phyloP scores from a whole-genome alignment of 345 rosid genomes.

The Rhodomyrtus tomentosa region DNA sequence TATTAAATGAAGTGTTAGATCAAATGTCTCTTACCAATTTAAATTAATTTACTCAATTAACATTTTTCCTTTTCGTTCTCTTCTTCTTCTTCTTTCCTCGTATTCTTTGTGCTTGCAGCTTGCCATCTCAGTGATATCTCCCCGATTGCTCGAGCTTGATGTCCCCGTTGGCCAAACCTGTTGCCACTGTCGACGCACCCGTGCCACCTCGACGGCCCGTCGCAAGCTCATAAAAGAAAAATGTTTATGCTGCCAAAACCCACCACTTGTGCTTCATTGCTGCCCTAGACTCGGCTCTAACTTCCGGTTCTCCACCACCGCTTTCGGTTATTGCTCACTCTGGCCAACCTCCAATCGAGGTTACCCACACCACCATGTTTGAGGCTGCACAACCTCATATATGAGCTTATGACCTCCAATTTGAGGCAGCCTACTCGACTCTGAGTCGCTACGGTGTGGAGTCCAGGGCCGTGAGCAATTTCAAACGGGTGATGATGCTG shows the following conservation, averaged over 20 bases:
- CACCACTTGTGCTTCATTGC: not conserved
- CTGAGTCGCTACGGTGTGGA: not conserved
- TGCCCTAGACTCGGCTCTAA: not conserved
- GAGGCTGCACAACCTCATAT: not conserved
- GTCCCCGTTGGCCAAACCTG: not conserved
- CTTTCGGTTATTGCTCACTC: not conserved
- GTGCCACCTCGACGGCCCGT: not conserved
- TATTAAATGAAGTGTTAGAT: not conserved
- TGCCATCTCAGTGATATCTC: not conserved
- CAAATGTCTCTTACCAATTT: not conserved
- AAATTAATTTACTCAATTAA: not conserved
- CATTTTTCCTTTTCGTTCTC: not conserved
- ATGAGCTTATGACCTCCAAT: not conserved
- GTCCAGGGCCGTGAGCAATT: not conserved
- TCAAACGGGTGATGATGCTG: not conserved
- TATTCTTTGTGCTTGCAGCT: not conserved
- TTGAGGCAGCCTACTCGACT: not conserved
- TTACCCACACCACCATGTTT: not conserved
- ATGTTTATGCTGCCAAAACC: not conserved
- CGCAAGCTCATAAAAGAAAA: no score
- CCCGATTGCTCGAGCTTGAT: not conserved
- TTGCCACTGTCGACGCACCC: not conserved
- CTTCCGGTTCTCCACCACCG: not conserved
- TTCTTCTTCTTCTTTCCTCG: not conserved
- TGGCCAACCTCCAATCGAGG: not conserved